phyloP scores from a whole-genome alignment of 2,329 filamentous ascomycete species.

The Alternaria postmessia region DNA sequence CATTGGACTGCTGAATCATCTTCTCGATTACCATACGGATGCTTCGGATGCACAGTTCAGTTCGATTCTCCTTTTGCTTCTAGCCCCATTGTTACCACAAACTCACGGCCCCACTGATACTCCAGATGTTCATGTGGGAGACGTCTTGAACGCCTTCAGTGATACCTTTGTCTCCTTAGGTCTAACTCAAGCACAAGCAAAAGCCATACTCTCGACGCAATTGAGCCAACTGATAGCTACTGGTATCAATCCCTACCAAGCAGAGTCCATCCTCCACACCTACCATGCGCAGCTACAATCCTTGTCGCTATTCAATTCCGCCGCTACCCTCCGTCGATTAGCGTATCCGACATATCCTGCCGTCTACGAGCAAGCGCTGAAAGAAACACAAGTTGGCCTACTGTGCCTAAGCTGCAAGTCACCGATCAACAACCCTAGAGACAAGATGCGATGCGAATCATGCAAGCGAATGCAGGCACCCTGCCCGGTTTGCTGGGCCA shows the following conservation, averaged over 20 bases:
- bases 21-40: slow-evolving; percentile 53
- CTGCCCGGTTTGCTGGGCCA: slow-evolving; percentile 57
- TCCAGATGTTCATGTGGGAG: slow-evolving; percentile 37
- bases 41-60: slow-evolving; percentile 58
- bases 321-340: slow-evolving; percentile 64
- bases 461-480: slow-evolving; percentile 55
- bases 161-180: slow-evolving; percentile 51
- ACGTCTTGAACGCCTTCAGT: slow-evolving; percentile 50
- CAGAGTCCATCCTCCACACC: slow-evolving; percentile 63
- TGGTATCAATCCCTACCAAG: slow-evolving; percentile 60
- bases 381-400: slow-evolving; percentile 63
- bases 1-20: slow-evolving; percentile 53
- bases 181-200: slow-evolving; percentile 50
- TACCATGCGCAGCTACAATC: slow-evolving; percentile 65
- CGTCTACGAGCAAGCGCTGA: slow-evolving; percentile 65
- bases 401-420: slow-evolving; percentile 66
- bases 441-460: slow-evolving; percentile 61
- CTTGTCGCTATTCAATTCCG: slow-evolving; percentile 59
- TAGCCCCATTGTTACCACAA: slow-evolving; percentile 56
- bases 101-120: slow-evolving; percentile 46
- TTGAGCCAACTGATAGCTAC: slow-evolving; percentile 53
- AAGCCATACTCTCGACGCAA: slow-evolving; percentile 51
- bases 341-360: slow-evolving; percentile 64
- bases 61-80: slow-evolving; percentile 56
- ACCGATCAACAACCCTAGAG: slow-evolving; percentile 61